A percentile compares a stretch with the other conserved stretches of the same genome.
Conservation (phyloP, 179 eudicot species). For the Beta macrorhiza region DNA sequence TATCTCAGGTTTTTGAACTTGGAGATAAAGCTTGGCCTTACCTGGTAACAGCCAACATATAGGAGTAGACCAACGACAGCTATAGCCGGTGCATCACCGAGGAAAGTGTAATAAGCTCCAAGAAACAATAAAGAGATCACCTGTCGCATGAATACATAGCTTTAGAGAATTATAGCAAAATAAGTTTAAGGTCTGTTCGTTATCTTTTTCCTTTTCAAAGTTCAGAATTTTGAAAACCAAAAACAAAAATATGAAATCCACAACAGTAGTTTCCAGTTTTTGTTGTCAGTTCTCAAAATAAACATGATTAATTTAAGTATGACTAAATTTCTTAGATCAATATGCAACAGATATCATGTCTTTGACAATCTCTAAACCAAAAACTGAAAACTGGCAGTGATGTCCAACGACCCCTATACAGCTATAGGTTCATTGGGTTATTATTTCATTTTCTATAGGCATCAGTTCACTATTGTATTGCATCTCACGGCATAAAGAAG, state of each 20-base stretch:
- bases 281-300: no score
- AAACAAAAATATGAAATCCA: no score
- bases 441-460: not conserved
- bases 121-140: constrained; percentile 68
- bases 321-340: no score
- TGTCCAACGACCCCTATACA: no score
- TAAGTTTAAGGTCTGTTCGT: not conserved
- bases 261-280: no score
- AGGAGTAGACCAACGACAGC: constrained; percentile 80
- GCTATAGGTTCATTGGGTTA: not conserved
- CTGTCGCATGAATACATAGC: constrained; percentile 37
- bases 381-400: no score
- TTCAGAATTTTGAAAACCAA: no score
- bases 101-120: constrained; percentile 88
- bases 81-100: constrained; percentile 64
- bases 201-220: no score
- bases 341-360: no score
- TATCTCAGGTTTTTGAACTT: not conserved
- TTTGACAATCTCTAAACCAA: no score
- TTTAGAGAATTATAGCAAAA: not conserved
- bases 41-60: constrained; percentile 97
- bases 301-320: no score
- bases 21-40: constrained; percentile 21
- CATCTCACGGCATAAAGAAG: constrained; percentile 2
- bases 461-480: constrained; percentile 7